These are phyloP conservation scores for Tricholoma matsutake DNA, from an alignment of 768 basidiomycete genomes.

Conservation along the genomic window DNA sequence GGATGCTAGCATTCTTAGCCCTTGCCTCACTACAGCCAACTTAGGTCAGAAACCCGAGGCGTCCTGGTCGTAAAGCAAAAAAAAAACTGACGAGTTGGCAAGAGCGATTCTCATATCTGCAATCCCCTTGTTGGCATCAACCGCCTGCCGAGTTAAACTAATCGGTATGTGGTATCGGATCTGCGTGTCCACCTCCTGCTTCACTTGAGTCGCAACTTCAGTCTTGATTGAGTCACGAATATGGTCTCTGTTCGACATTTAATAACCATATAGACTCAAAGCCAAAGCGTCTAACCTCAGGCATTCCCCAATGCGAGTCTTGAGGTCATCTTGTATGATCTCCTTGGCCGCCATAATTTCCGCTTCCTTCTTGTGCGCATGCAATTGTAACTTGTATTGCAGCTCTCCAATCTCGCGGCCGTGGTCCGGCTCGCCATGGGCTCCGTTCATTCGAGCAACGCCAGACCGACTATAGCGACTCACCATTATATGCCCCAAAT, in stretches of 20 bases:
- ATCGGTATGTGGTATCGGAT: conserved; percentile 47
- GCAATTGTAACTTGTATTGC: conserved; percentile 18
- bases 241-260: conserved; percentile 10
- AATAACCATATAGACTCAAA: background rate
- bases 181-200: conserved; percentile 45
- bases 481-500: conserved; percentile 28
- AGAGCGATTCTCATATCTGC: conserved; percentile 42
- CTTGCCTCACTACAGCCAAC: conserved; percentile 41
- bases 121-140: conserved; percentile 42
- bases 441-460: background rate
- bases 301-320: conserved; percentile 18
- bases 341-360: conserved; percentile 28
- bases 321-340: conserved; percentile 22
- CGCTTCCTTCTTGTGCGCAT: conserved; percentile 7
- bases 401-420: conserved; percentile 14
- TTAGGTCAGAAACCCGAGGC: background rate
- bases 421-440: conserved; percentile 5
- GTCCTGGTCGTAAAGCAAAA: background rate
- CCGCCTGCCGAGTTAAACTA: conserved; percentile 40
- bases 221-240: conserved; percentile 37
- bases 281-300: conserved; percentile 28
- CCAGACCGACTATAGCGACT: conserved; percentile 1
- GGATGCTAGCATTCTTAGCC: conserved; percentile 43
- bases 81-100: conserved; percentile 48
- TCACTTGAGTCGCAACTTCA: conserved; percentile 42